Conservation (phyloP, 2,329 filamentous ascomycete species). For the Epichloe gansuensis region DNA sequence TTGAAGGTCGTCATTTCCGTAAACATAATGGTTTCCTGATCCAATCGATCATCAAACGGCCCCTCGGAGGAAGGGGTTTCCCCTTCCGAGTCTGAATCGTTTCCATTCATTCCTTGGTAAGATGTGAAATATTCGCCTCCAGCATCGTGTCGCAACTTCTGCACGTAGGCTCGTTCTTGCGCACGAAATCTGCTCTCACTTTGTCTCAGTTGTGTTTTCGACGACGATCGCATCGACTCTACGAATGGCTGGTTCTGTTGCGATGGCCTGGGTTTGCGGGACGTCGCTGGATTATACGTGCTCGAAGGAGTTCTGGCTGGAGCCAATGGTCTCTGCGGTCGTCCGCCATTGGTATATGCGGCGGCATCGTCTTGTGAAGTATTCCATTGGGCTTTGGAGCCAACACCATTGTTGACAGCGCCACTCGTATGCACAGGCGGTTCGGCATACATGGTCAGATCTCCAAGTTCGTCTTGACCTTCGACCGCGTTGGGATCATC, state of each 20-base stretch:
- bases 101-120: constrained; percentile 45
- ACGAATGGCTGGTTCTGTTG: constrained; percentile 24
- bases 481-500: constrained; percentile 35
- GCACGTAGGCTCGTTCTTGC: constrained; percentile 88
- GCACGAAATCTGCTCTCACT: constrained; percentile 35
- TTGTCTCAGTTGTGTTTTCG: constrained; percentile 38
- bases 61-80: constrained; percentile 80
- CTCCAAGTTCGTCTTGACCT: constrained; percentile 35
- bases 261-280: constrained; percentile 33
- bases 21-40: constrained; percentile 91
- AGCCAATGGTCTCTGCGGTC: constrained; percentile 54
- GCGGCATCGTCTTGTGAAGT: constrained; percentile 16
- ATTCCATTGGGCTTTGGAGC: constrained; percentile 28
- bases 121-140: constrained; percentile 57
- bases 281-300: constrained; percentile 62
- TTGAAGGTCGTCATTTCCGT: constrained; percentile 78
- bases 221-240: constrained; percentile 35
- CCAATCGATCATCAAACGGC: constrained; percentile 75
- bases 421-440: constrained; percentile 26
- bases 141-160: constrained; percentile 71
- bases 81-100: constrained; percentile 80
- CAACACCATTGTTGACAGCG: constrained; percentile 28
- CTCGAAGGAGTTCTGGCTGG: constrained; percentile 65
- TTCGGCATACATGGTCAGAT: constrained; percentile 32
- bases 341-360: constrained; percentile 21